These are phyloP conservation scores for Fraxinus excelsior DNA, from an alignment of 257 asterid species.

Conservation along the genomic window DNA sequence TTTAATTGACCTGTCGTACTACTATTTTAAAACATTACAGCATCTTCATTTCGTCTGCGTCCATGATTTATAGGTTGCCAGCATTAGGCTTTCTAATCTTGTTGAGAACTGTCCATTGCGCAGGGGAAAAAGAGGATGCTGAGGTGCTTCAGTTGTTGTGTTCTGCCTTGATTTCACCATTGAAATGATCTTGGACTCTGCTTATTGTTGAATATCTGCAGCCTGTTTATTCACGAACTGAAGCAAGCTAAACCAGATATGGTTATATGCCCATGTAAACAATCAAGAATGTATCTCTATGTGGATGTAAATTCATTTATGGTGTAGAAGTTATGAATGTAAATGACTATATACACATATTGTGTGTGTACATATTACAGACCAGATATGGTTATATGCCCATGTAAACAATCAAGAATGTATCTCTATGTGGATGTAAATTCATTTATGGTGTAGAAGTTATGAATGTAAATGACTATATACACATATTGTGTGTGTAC, in stretches of 20 bases:
- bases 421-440: neutral
- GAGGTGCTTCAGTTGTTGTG: constrained; percentile 36
- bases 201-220: neutral
- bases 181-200: neutral
- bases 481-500: too few relatives aligned
- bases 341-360: neutral
- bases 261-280: neutral
- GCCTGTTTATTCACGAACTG: neutral
- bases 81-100: constrained; percentile 20
- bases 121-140: constrained; percentile 37
- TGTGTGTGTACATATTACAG: too few relatives aligned
- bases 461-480: neutral
- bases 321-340: neutral
- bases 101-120: constrained; percentile 21
- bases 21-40: neutral
- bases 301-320: neutral
- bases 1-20: neutral
- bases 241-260: neutral
- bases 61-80: neutral
- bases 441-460: neutral
- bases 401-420: neutral
- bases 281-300: neutral
- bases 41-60: neutral
- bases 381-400: neutral
- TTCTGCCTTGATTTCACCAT: constrained; percentile 14